Base-by-base conservation (phyloP, 192 early-diverging fungal genomes). In the Entophlyctis luteolus region DNA sequence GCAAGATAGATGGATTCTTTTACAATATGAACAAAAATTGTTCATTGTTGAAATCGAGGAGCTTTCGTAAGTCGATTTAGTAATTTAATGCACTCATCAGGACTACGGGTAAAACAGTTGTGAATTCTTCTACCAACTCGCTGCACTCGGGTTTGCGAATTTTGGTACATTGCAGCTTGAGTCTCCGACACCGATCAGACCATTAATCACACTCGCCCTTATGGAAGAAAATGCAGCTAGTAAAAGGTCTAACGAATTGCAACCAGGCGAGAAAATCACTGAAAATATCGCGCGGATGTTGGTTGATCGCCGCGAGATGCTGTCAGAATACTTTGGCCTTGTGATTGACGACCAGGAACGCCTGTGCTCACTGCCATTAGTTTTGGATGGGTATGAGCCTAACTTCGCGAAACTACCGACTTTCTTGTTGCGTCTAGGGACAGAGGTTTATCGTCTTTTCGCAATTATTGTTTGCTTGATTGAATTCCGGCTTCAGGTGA, bases 111-210 rank as follows among this genome's bases (percentile, higher is more conserved):
- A 27, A 48, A 23, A n/a, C 42, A 92, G 91, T 72, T 87, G 88
- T 58, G 90, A 93, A 48, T 76, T 98, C 31, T 93, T 98, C 67
- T 94, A 96, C 76, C 94, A 98, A 70, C 77, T 93, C 1, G 76
- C 75, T 34, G 67, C 97, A 16, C 76, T 77, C 23, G 88, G 91
- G 32, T 95, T 98, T 74, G 84, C 83, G 52, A 98, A 98, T 67
- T 95, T 91, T 74, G 96, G 94, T 2, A 79, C 68, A 32, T 82
- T 95, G 28, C 50, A 78, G 20, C 75, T 94, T 34, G 79, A 87
- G 10, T 75, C 71, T 1, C 81, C 91, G 3, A 82, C 84, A 25
- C 72, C 86, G 14, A 87, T 96, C 54, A 68, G 75, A 48, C 86
- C 92, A 0, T 77, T 91, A 46, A 75, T 91, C 4, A 12, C 82